Evolutionary conservation across 805 yeast species (phyloP).

Genomic region (Yarrowia sp.): DNA sequence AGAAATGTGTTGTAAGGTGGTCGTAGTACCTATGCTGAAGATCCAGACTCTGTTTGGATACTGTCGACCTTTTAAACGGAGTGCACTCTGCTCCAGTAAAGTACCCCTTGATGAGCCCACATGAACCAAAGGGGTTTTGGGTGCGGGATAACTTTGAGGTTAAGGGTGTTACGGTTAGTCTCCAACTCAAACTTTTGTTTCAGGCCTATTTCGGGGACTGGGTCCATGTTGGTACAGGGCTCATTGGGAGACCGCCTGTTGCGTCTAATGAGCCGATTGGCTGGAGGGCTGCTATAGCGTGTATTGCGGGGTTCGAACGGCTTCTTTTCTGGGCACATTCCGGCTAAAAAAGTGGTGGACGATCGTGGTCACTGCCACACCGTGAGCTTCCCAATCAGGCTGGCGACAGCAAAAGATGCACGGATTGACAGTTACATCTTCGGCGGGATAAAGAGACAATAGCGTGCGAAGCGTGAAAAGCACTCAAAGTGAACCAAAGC

Average conservation of each 20-base stretch:
- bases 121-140: slow-evolving; percentile 18
- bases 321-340: neutral
- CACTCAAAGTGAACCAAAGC: neutral
- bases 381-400: neutral
- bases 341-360: too few relatives aligned
- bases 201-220: neutral
- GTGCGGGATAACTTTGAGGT: slow-evolving; percentile 21
- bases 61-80: neutral
- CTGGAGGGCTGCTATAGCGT: too few relatives aligned
- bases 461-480: neutral
- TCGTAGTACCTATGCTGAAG: too few relatives aligned
- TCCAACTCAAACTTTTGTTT: neutral
- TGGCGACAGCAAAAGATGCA: slow-evolving; percentile 1
- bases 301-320: too few relatives aligned
- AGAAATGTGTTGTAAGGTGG: too few relatives aligned
- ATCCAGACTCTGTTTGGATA: too few relatives aligned
- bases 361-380: too few relatives aligned
- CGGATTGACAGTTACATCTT: slow-evolving; percentile 5
- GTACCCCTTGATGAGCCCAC: slow-evolving; percentile 22
- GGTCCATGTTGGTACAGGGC: too few relatives aligned
- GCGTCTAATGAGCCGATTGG: too few relatives aligned
- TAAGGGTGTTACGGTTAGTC: slow-evolving; percentile 2
- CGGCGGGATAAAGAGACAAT: neutral
- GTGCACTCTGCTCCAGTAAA: neutral
- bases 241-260: too few relatives aligned